These are phyloP conservation scores for Phytopythium chamaehyphon DNA, from an alignment of 352 stramenopile genomes.

Conservation along the genomic window DNA sequence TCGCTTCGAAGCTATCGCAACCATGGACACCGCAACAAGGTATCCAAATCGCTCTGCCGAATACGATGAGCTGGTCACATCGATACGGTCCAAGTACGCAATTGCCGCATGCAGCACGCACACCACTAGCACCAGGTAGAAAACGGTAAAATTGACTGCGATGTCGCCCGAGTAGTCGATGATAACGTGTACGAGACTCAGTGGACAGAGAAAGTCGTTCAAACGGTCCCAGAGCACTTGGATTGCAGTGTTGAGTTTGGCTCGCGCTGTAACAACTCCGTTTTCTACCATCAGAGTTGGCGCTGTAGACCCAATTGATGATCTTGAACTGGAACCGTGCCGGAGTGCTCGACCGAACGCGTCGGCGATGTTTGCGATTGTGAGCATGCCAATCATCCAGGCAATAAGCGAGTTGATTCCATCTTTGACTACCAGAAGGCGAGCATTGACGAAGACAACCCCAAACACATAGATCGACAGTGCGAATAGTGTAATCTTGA, in stretches of 20 bases:
- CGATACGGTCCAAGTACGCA: slow-evolving; percentile 21
- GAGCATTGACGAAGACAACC: slow-evolving; percentile 15
- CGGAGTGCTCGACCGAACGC: slow-evolving; percentile 19
- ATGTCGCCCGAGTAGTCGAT: slow-evolving; percentile 16
- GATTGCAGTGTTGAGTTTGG: slow-evolving; percentile 22
- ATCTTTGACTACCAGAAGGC: slow-evolving; percentile 13
- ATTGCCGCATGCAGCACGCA: slow-evolving; percentile 23
- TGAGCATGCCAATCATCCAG: slow-evolving; percentile 18
- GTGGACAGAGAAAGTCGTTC: slow-evolving; percentile 23
- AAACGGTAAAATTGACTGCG: slow-evolving; percentile 18
- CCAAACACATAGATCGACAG: slow-evolving; percentile 18
- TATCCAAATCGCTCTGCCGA: slow-evolving; percentile 21
- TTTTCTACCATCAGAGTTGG: slow-evolving; percentile 11
- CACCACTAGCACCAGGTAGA: slow-evolving; percentile 25
- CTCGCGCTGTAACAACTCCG: slow-evolving; percentile 9
- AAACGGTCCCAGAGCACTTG: slow-evolving; percentile 30
- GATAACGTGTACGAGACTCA: slow-evolving; percentile 23
- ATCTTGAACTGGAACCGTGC: slow-evolving; percentile 6
- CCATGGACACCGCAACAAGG: slow-evolving; percentile 17
- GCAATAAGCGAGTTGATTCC: slow-evolving; percentile 22
- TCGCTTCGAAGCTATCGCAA: slow-evolving; percentile 13
- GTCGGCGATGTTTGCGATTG: slow-evolving; percentile 16
- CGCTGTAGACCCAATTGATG: slow-evolving; percentile 7
- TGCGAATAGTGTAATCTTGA: slow-evolving; percentile 11
- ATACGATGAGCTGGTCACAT: slow-evolving; percentile 19